Evolutionary conservation across 2,329 filamentous ascomycete species (phyloP).

Genomic region (Trichoderma citrinoviride): DNA sequence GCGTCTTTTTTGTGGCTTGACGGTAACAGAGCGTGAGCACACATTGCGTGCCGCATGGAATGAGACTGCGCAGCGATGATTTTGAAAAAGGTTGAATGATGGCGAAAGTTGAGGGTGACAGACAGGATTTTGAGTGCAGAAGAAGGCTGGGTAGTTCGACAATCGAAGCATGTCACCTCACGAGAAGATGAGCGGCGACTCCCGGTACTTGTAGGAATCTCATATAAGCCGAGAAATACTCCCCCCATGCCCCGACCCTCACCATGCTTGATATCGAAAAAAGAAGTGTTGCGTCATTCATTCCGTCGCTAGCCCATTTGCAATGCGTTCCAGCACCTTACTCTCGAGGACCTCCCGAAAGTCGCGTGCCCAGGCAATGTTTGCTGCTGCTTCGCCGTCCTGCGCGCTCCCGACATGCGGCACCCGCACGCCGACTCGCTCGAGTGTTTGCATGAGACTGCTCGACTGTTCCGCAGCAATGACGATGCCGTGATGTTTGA

Average conservation of each 20-base stretch:
- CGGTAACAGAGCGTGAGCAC: slow-evolving; percentile 29
- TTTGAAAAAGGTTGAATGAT: background rate
- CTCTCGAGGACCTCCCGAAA: slow-evolving; percentile 43
- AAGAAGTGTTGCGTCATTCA: background rate
- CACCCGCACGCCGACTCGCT: slow-evolving; percentile 39
- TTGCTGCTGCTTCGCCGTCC: background rate
- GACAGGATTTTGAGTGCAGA: background rate
- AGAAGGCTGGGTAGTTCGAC: background rate
- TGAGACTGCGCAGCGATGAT: background rate
- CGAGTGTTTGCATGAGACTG: slow-evolving; percentile 37
- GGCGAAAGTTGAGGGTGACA: background rate
- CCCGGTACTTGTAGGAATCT: no score
- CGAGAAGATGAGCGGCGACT: no score
- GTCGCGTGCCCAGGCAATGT: slow-evolving; percentile 44
- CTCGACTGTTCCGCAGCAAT: slow-evolving; percentile 40
- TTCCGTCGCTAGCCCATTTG: background rate
- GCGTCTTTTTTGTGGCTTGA: slow-evolving; percentile 30
- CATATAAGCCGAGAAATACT: no score
- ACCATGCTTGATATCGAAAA: background rate
- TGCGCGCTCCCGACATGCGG: slow-evolving; percentile 35
- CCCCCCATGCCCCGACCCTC: background rate
- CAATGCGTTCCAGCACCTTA: slow-evolving; percentile 26
- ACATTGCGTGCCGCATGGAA: slow-evolving; percentile 28
- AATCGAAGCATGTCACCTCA: background rate
- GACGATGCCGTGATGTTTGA: slow-evolving; percentile 46